Evolutionary conservation across 306 rosid genomes (phyloP).

Genomic region (Trichosanthes truncata): DNA sequence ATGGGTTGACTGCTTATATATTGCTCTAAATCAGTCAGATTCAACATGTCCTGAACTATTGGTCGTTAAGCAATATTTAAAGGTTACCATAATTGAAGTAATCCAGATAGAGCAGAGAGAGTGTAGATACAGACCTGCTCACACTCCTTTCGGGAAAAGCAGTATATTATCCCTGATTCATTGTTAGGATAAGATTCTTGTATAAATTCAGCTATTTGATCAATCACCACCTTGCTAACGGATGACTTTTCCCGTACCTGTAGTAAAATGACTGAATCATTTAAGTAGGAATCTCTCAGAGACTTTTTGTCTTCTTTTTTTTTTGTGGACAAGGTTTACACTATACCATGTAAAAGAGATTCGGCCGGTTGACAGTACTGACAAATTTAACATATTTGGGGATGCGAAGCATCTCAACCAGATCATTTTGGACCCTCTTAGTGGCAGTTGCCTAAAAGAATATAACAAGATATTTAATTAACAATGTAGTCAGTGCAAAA

Average conservation of each 20-base stretch:
- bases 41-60: neutral
- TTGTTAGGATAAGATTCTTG: constrained; percentile 61
- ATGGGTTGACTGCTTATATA: neutral
- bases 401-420: constrained; percentile 86
- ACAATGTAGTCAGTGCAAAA: neutral
- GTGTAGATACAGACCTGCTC: constrained; percentile 53
- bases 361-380: constrained; percentile 93
- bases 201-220: constrained; percentile 68
- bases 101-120: neutral
- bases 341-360: constrained; percentile 74
- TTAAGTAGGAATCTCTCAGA: neutral
- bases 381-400: constrained; percentile 82
- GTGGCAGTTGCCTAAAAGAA: constrained; percentile 88
- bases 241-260: constrained; percentile 90
- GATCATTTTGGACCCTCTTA: constrained; percentile 83
- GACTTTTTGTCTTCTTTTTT: neutral
- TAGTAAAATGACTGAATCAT: constrained; percentile 9
- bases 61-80: neutral
- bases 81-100: neutral
- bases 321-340: constrained; percentile 23
- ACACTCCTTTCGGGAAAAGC: constrained; percentile 93
- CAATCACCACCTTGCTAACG: constrained; percentile 64
- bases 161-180: constrained; percentile 86
- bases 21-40: neutral
- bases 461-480: constrained; percentile 2